phyloP scores from a whole-genome alignment of 495 filamentous ascomycete genomes.

The Pyronema omphalodes region DNA sequence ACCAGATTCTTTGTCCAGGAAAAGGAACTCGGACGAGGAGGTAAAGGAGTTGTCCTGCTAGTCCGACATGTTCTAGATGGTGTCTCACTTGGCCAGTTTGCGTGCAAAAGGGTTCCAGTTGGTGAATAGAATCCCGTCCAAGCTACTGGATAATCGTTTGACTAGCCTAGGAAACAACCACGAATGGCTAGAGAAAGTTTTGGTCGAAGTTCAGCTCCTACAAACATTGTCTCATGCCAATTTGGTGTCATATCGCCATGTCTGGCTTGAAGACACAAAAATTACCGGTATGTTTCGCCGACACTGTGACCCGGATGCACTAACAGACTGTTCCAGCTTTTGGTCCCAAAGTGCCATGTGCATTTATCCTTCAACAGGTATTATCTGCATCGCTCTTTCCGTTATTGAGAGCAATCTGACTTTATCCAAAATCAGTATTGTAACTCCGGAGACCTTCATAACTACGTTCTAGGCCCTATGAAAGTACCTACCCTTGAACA shows the following conservation, averaged over 20 bases:
- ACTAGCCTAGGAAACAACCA: slow-evolving; percentile 53
- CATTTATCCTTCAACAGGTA: slow-evolving; percentile 82
- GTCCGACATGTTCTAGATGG: slow-evolving; percentile 81
- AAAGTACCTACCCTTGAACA: slow-evolving; percentile 54
- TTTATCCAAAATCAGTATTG: slow-evolving; percentile 39
- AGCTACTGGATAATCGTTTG: not conserved
- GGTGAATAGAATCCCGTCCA: slow-evolving; percentile 23
- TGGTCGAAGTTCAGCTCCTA: slow-evolving; percentile 80
- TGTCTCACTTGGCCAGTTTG: slow-evolving; percentile 73
- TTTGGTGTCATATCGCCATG: slow-evolving; percentile 89
- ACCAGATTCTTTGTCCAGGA: slow-evolving; percentile 67
- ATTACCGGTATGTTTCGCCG: slow-evolving; percentile 34
- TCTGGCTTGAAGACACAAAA: slow-evolving; percentile 84
- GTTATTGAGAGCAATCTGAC: not conserved
- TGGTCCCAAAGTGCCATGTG: slow-evolving; percentile 79
- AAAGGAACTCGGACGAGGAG: slow-evolving; percentile 65
- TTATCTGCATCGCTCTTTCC: not conserved
- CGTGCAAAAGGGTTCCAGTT: slow-evolving; percentile 91
- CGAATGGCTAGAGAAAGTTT: slow-evolving; percentile 83
- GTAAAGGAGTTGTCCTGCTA: slow-evolving; percentile 82
- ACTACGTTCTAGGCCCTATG: slow-evolving; percentile 56
- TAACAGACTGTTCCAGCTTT: slow-evolving; percentile 34
- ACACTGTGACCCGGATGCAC: not conserved
- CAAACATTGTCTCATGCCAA: slow-evolving; percentile 86
- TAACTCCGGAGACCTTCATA: slow-evolving; percentile 79